Percentiles rank a stretch among this genome's conserved stretches.
phyloP scores from a whole-genome alignment of 2,329 filamentous ascomycete genomes.

The Botrytis porri region DNA sequence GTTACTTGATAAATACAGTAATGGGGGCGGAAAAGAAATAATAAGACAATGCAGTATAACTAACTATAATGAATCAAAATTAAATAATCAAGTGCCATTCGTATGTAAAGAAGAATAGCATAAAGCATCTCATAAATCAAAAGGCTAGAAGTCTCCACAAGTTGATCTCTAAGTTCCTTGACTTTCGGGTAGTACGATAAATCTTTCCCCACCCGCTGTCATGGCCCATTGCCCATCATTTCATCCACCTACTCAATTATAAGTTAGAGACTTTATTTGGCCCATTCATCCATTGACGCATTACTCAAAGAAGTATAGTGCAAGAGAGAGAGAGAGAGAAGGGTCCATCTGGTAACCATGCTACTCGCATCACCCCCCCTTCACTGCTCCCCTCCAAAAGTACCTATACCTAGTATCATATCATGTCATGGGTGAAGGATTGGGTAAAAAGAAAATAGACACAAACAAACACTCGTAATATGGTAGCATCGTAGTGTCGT shows the following conservation, averaged over 20 bases:
- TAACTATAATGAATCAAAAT: too few relatives aligned
- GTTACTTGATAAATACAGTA: not conserved
- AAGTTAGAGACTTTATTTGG: not conserved
- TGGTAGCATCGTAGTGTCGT: not conserved
- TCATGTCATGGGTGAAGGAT: conserved; percentile 1
- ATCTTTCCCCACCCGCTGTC: conserved; percentile 5
- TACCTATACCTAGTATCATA: conserved; percentile 1
- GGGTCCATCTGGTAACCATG: conserved; percentile 12
- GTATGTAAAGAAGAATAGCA: not conserved
- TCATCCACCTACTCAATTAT: not conserved
- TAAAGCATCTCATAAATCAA: conserved; percentile 6
- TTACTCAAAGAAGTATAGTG: not conserved
- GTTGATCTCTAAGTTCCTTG: conserved; percentile 5
- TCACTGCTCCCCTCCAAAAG: conserved; percentile 5
- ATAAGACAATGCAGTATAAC: not conserved
- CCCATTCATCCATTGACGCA: not conserved
- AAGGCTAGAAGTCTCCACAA: conserved; percentile 18
- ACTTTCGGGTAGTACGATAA: conserved; percentile 14
- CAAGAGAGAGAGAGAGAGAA: not conserved
- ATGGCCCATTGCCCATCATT: not conserved
- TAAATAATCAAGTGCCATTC: not conserved
- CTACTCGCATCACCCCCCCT: conserved; percentile 1
- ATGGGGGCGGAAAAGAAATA: not conserved
- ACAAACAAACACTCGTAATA: not conserved
- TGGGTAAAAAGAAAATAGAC: not conserved